These are phyloP conservation scores for Talaromyces rugulosus DNA, from an alignment of 2,329 filamentous ascomycete genomes.

Conservation along the genomic window DNA sequence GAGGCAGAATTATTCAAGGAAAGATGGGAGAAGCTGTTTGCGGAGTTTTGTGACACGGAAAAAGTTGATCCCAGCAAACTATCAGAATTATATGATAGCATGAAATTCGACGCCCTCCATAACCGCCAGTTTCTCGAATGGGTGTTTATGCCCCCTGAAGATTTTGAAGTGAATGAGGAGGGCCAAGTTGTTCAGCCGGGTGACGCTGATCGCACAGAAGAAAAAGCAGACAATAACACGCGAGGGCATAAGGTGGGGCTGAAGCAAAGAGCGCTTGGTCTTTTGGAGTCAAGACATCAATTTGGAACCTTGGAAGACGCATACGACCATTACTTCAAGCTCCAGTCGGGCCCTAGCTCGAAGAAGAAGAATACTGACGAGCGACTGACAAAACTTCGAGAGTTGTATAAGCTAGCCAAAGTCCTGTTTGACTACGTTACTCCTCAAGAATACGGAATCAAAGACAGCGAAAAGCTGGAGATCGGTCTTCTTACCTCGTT, in stretches of 20 bases:
- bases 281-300: constrained; percentile 40
- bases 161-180: constrained; percentile 60
- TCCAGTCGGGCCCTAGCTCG: constrained; percentile 73
- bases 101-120: constrained; percentile 98
- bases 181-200: constrained; percentile 7
- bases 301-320: constrained; percentile 48
- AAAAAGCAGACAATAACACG: constrained; percentile 27
- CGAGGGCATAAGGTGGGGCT: constrained; percentile 44
- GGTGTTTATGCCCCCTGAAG: constrained; percentile 85
- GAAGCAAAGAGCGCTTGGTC: constrained; percentile 48
- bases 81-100: constrained; percentile 96
- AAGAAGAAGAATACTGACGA: constrained; percentile 77
- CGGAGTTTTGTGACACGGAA: constrained; percentile 92
- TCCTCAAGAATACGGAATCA: constrained; percentile 96
- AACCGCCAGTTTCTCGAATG: constrained; percentile 96
- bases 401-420: constrained; percentile 90
- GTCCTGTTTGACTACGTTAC: constrained; percentile 98
- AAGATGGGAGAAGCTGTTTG: constrained; percentile 96
- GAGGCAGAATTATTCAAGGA: constrained; percentile 93
- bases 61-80: constrained; percentile 99
- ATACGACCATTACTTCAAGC: constrained; percentile 76
- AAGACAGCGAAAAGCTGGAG: constrained; percentile 93
- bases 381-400: constrained; percentile 80
- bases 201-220: constrained; percentile 24
- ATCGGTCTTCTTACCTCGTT: constrained; percentile 93